Base-by-base conservation (phyloP, 345 rosid species). In the Bretschneidera sinensis region DNA sequence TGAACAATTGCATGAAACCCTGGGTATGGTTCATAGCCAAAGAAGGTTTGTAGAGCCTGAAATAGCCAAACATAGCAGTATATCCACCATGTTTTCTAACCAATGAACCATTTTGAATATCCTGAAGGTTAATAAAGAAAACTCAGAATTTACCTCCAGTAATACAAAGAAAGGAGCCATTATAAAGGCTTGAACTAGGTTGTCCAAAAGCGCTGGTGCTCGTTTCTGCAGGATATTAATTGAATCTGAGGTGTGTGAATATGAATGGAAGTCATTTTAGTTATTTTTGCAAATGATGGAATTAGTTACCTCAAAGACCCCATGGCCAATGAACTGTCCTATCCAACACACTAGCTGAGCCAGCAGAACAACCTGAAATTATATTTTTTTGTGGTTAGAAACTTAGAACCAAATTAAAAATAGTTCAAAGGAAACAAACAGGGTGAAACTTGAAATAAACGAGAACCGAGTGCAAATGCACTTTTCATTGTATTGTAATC, bases 161-260 rank as follows among this genome's bases (percentile, higher is more conserved):
- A 82, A 64, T 60, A 85, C 85, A 69, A 82, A 82, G 72, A 79
- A 79, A 57, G 86, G 90, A 71, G 90, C 86, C 86, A 79, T 81
- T 64, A 81, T 4, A 28, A 85, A 73, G 48, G 90, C 90, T 71
- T 85, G 87, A 51, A 31, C 31, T 31, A 85, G 81, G 67, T 78
- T 80, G 73, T 85, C 88, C 47, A 78, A 49, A 47, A 80, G 81
- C 33, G 91, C 84, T 0, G 91, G 91, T 15, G 88, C 87, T 71
- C 86, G 81, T 69, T 74, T 80, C 86, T 80, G 84, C 64, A 67
- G n/a, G 51, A 21, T 45, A 25, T 56, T 33, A 7, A 21, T 51
- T 43, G 57, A 59, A 24, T 21, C 54, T 60, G 33, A 66, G 48
- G 45, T 51, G 59, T 31, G 39, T 6, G 48, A 47, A n/a, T 21